Conservation (phyloP, 768 basidiomycete species). For the Gymnopilus dilepis region DNA sequence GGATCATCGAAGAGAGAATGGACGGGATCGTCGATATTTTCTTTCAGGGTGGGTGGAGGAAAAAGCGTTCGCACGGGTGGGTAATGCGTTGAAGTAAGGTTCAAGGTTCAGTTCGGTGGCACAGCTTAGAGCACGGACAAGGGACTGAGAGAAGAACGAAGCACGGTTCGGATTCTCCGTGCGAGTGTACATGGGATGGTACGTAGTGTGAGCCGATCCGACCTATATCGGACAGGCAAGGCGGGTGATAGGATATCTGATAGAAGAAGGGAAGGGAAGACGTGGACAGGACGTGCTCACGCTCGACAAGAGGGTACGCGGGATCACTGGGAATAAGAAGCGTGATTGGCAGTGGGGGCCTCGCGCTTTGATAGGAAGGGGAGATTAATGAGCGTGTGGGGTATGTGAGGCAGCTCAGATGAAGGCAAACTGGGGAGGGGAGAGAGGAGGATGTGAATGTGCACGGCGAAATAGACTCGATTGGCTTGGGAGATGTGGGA, state of each 20-base stretch:
- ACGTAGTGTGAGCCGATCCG: background rate
- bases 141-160: background rate
- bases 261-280: background rate
- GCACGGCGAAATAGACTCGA: background rate
- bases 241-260: slow-evolving; percentile 2
- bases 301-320: too few relatives aligned
- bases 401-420: slow-evolving; percentile 4
- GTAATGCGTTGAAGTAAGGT: too few relatives aligned
- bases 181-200: too few relatives aligned
- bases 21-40: too few relatives aligned
- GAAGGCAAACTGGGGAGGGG: too few relatives aligned
- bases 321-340: slow-evolving; percentile 1
- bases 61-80: too few relatives aligned
- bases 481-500: background rate
- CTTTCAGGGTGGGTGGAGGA: too few relatives aligned
- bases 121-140: too few relatives aligned
- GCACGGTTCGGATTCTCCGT: background rate
- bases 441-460: background rate
- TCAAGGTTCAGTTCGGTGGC: too few relatives aligned
- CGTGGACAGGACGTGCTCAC: background rate
- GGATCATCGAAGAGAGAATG: too few relatives aligned
- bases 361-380: background rate
- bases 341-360: background rate
- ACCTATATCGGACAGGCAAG: background rate
- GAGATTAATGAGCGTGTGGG: background rate